Base-by-base conservation (phyloP, 2,329 filamentous ascomycete genomes). In the Aureobasidium namibiae region DNA sequence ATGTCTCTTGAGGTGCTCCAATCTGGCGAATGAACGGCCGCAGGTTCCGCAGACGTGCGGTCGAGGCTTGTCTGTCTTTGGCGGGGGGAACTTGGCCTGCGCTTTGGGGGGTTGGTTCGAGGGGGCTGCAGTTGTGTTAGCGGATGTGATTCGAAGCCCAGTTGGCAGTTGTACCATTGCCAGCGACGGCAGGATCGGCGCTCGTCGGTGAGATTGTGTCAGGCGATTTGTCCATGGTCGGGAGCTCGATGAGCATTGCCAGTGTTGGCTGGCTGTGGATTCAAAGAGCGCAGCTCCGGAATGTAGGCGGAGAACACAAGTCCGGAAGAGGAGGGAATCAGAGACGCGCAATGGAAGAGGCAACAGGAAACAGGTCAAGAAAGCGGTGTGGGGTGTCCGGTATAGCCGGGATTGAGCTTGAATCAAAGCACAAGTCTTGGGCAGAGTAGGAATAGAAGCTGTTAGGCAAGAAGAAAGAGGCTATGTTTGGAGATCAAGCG, bases 1-100 rank as follows among this genome's bases (percentile, higher is more conserved):
- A 74, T 99, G 94, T 62, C 94, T 88, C 78, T 99, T 99, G 65
- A 99, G 78, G 73, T 99, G 94, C 76, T 99, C 94, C 67, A 99
- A 78, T 62, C 94, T 86, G 61, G 94, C 94, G 73, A 99, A 99
- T 33, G 90, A 95, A 65, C 94, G 86, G 68, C 86, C 84, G 74
- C 94, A 99, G 49, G 92, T 97, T 41, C 80, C 85, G 77, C 94
- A 99, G 62, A 95, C 86, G 75, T 99, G 94, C 64, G 94, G 94
- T 64, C 92, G 85, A 60, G 94, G 94, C 78, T 97, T 99, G 75
- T 99, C 94, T 63, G 91, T 96, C 78, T 97, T 99, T 52, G 92
- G 88, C 41, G 89, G 88, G 66, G 89, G 89, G 65, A 89, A 88
- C 48, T 75, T 57, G 23, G 41, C 23, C 3, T 46, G 54, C 16